A percentile compares a stretch with the other conserved stretches of the same genome.
These are phyloP conservation scores for Trichoderma gamsii DNA, from an alignment of 495 filamentous ascomycete species.

Conservation along the genomic window DNA sequence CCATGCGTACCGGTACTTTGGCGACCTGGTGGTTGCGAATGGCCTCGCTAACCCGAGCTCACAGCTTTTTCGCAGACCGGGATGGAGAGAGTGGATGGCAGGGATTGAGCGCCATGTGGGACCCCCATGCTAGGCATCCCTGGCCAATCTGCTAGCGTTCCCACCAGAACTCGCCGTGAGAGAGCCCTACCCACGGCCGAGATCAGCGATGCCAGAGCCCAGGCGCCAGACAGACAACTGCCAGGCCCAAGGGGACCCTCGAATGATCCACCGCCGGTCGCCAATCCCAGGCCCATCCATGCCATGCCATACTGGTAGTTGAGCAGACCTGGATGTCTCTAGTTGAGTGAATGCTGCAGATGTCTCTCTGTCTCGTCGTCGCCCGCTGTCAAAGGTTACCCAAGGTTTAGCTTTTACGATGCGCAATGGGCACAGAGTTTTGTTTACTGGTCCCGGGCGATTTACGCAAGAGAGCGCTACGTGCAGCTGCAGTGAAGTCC, in stretches of 20 bases:
- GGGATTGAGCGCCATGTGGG: constrained; percentile 3
- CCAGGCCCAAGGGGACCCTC: not conserved
- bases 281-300: not conserved
- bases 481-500: not conserved
- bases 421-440: not conserved
- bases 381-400: too few species aligned
- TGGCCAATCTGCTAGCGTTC: not conserved
- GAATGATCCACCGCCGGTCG: constrained; percentile 10
- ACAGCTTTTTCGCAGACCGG: not conserved
- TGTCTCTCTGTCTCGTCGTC: not conserved
- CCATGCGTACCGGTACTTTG: not conserved
- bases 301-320: not conserved
- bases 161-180: not conserved
- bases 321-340: not conserved
- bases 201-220: not conserved
- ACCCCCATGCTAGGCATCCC: not conserved
- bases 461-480: too few species aligned
- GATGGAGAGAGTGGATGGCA: not conserved
- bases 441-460: not conserved
- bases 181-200: not conserved
- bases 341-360: not conserved
- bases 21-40: too few species aligned
- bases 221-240: constrained; percentile 5
- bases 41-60: not conserved
- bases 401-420: too few species aligned